Base-by-base conservation (phyloP, 768 basidiomycete genomes). In the Daedaleopsis nitida region DNA sequence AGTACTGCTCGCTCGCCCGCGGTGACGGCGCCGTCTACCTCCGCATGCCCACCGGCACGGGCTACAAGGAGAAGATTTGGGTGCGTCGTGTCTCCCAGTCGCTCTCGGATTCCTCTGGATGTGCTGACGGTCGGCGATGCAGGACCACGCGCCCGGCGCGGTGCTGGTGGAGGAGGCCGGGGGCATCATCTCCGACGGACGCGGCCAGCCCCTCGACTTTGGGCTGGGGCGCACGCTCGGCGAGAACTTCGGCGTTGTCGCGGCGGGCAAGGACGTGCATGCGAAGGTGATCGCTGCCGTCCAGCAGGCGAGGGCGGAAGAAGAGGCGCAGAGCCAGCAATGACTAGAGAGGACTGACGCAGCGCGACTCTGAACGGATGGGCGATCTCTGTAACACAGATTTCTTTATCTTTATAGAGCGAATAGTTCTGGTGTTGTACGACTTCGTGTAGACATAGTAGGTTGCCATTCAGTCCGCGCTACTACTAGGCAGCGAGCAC, bases 21-120 rank as follows among this genome's bases (percentile, higher is more conserved):
- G 94, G 96, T 0, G 91, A 96, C 57, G 95, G 94, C 0, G 88
- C 86, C 1, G 83, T 85, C 38, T 96, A 94, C 71, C 76, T 94
- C 45, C 80, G 92, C 9, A 87, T 93, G 81, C 92, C 92, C 0
- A 86, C 86, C 0, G 86, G 86, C 6, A 77, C 83, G 4, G 90
- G 87, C 2, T 98, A 98, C 73, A 73, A 77, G 62, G 96, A 98
- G 74, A 98, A 98, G 77, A 96, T 98, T n/a, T 99, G 96, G 96
- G 91, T 90, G 62, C 51, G 82, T 68, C 0, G n/a, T n/a, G n/a
- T 53, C 11, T 14, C 21, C 3, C 39, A 5, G 3, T 11, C 17
- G 17, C 39, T 12, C 11, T 10, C 11, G 3, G 39, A 3, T 12
- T 9, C 5, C 27, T 52, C 23, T 52, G 52, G 35, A 32, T 10